Conservation (phyloP, 495 filamentous ascomycete species). For the Tuber aestivum region DNA sequence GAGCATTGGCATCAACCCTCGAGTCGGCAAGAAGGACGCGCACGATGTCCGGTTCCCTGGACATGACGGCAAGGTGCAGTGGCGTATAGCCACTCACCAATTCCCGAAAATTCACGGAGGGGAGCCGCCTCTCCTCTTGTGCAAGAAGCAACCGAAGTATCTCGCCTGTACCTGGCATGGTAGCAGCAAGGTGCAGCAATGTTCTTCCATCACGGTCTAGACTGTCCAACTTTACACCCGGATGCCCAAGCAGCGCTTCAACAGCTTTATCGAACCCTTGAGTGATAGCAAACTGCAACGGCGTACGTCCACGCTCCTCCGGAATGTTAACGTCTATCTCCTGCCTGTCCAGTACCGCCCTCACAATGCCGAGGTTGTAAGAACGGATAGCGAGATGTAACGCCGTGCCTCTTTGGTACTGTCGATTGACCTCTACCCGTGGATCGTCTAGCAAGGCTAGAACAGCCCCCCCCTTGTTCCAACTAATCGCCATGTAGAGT, state of each 20-base stretch:
- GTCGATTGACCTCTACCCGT: background rate
- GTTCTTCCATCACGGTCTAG: constrained; percentile 9
- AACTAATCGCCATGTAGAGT: background rate
- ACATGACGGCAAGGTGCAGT: constrained; percentile 2
- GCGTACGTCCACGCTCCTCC: constrained; percentile 10
- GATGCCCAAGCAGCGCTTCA: background rate
- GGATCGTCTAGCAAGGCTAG: background rate
- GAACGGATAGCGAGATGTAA: constrained; percentile 13
- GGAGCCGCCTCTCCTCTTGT: background rate
- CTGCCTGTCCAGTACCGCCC: background rate
- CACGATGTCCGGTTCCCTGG: background rate
- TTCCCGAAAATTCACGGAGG: background rate
- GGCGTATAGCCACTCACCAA: background rate
- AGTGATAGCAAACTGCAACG: constrained; percentile 8
- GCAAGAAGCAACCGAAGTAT: background rate
- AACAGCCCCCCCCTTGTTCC: background rate
- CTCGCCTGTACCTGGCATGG: background rate
- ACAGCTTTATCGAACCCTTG: constrained; percentile 2
- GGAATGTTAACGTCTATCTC: background rate
- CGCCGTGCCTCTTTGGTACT: background rate
- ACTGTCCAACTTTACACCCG: constrained; percentile 10
- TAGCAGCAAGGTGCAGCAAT: constrained; percentile 8
- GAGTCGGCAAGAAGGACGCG: background rate
- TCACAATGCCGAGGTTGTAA: background rate
- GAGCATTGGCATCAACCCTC: background rate